A percentile compares a stretch with the other conserved stretches of the same genome.
Conservation (phyloP, 306 rosid genomes). For the Sindora glabra region DNA sequence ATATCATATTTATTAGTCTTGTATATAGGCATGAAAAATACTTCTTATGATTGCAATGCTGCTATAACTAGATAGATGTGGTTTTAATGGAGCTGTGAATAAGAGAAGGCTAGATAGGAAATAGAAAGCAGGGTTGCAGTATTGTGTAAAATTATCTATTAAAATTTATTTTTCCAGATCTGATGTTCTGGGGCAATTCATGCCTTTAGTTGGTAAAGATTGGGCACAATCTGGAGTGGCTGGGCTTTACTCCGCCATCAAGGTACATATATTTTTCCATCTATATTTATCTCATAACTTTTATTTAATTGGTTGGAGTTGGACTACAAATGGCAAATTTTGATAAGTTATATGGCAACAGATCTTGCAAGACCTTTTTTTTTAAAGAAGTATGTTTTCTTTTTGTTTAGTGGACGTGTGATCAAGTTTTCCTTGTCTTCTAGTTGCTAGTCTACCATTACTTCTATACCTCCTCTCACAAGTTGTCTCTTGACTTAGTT, state of each 20-base stretch:
- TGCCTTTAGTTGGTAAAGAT: constrained; percentile 98
- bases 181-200: constrained; percentile 97
- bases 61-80: not conserved
- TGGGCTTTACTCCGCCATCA: constrained; percentile 81
- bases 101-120: not conserved
- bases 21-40: not conserved
- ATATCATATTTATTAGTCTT: not conserved
- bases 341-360: not conserved
- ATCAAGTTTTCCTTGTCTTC: not conserved
- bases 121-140: not conserved
- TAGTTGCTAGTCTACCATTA: not conserved
- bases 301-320: not conserved
- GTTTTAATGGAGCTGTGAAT: not conserved
- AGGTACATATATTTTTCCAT: constrained; percentile 40
- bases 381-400: not conserved
- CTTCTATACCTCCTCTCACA: not conserved
- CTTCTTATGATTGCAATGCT: constrained; percentile 1
- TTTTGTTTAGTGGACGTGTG: not conserved
- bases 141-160: not conserved
- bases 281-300: not conserved
- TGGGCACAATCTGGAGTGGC: constrained; percentile 99
- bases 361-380: constrained; percentile 2
- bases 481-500: not conserved
- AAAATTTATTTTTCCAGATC: constrained; percentile 48
- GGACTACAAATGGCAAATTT: not conserved